Percentiles rank a stretch among this genome's conserved stretches.
phyloP scores from a whole-genome alignment of 2,329 filamentous ascomycete genomes.

The Myriangium duriaei region DNA sequence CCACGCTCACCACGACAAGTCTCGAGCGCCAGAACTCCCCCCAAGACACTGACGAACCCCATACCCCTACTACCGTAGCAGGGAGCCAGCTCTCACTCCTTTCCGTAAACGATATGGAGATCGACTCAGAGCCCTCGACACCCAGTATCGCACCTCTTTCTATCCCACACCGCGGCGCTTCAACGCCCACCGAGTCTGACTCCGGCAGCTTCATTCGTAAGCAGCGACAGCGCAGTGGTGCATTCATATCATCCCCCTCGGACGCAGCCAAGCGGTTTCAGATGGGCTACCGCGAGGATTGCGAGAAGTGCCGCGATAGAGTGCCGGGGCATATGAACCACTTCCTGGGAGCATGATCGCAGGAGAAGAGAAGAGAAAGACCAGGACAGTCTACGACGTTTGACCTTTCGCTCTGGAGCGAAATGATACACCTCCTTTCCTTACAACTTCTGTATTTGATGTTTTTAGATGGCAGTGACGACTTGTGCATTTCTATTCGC shows the following conservation, averaged over 20 bases:
- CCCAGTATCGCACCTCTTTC: neutral
- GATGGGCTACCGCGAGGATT: conserved; percentile 39
- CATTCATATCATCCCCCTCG: conserved; percentile 13
- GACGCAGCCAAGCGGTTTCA: conserved; percentile 14
- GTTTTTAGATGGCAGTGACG: no score
- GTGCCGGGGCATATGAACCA: conserved; percentile 41
- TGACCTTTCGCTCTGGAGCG: no score
- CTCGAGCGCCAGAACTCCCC: conserved; percentile 20
- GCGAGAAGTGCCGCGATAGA: conserved; percentile 34
- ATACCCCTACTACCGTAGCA: conserved; percentile 20
- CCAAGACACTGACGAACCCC: conserved; percentile 25
- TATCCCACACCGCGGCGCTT: neutral
- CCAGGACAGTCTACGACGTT: no score
- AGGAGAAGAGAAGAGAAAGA: no score
- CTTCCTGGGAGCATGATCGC: conserved; percentile 24
- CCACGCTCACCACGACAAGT: conserved; percentile 3
- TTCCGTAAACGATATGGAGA: conserved; percentile 25
- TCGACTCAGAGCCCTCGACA: conserved; percentile 15
- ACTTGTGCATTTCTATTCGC: no score
- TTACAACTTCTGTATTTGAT: no score
- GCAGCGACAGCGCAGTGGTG: conserved; percentile 24
- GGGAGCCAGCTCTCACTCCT: conserved; percentile 25
- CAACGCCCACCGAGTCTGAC: conserved; percentile 10
- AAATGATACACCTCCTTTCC: no score
- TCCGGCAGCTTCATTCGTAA: conserved; percentile 20